phyloP scores from a whole-genome alignment of 1,284 basidiomycete species.

The Phlebopus sp. region DNA sequence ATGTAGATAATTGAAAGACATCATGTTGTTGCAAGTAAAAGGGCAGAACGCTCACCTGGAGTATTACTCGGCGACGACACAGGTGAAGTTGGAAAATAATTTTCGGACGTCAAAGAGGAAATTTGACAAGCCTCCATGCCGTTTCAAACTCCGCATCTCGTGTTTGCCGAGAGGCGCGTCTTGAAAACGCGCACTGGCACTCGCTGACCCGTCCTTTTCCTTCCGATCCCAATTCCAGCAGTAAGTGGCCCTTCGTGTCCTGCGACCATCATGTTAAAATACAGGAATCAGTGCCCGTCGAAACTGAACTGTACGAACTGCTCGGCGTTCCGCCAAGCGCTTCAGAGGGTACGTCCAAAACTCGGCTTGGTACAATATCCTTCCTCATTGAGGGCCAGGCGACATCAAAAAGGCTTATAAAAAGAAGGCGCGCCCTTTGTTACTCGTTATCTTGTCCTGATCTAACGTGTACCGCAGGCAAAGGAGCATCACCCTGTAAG shows the following conservation, averaged over 20 bases:
- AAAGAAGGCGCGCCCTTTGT: slow-evolving; percentile 63
- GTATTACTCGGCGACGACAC: slow-evolving; percentile 13
- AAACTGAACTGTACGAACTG: slow-evolving; percentile 78
- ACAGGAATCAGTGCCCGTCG: slow-evolving; percentile 56
- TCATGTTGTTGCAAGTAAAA: slow-evolving; percentile 40
- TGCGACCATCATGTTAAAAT: slow-evolving; percentile 3
- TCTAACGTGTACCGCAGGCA: slow-evolving; percentile 52
- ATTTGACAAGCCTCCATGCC: neutral
- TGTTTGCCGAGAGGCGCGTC: slow-evolving; percentile 29
- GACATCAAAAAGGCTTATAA: slow-evolving; percentile 94
- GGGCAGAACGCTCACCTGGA: slow-evolving; percentile 14
- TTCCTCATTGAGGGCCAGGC: slow-evolving; percentile 38
- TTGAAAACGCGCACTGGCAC: slow-evolving; percentile 25
- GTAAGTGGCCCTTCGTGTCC: slow-evolving; percentile 17
- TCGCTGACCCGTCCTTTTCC: slow-evolving; percentile 24
- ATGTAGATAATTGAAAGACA: slow-evolving; percentile 78
- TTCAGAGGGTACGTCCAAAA: slow-evolving; percentile 54
- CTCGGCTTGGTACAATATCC: slow-evolving; percentile 4
- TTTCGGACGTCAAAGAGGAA: neutral
- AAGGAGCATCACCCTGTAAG: slow-evolving; percentile 88
- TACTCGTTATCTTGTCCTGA: slow-evolving; percentile 12
- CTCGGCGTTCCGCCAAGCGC: slow-evolving; percentile 70
- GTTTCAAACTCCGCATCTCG: slow-evolving; percentile 29
- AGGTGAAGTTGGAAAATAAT: neutral
- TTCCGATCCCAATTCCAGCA: slow-evolving; percentile 17